These are phyloP conservation scores for Sarcodon aspratus DNA, from an alignment of 768 basidiomycete genomes.

Conservation along the genomic window DNA sequence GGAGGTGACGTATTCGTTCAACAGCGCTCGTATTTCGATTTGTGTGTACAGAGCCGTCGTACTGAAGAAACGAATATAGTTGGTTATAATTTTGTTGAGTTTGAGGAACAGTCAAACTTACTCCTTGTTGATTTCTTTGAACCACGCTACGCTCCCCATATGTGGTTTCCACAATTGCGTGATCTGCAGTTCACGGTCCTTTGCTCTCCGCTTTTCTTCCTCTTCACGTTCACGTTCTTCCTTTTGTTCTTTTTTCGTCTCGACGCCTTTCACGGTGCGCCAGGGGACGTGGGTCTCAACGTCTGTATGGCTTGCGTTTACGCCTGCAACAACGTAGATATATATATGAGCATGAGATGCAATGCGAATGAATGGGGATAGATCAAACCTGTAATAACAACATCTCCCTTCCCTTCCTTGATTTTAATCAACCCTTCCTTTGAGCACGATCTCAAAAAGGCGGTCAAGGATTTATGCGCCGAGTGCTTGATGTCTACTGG, in stretches of 20 bases:
- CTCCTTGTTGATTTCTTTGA: constrained; percentile 54
- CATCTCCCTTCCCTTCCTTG: constrained; percentile 41
- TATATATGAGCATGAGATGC: background rate
- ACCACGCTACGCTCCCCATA: constrained; percentile 41
- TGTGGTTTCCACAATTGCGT: constrained; percentile 73
- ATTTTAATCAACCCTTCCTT: constrained; percentile 64
- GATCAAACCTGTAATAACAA: constrained; percentile 28
- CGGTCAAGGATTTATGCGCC: constrained; percentile 66
- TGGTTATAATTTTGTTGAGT: background rate
- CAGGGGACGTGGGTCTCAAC: constrained; percentile 41
- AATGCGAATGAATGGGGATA: background rate
- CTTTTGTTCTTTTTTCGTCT: constrained; percentile 49
- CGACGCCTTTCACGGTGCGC: constrained; percentile 55
- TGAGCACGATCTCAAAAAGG: constrained; percentile 69
- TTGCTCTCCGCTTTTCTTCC: constrained; percentile 29
- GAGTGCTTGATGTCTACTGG: constrained; percentile 69
- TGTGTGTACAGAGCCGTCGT: constrained; percentile 40
- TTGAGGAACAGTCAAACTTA: constrained; percentile 21
- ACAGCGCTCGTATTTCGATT: constrained; percentile 39
- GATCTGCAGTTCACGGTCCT: constrained; percentile 39
- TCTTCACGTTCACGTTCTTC: constrained; percentile 42
- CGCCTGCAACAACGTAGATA: constrained; percentile 30
- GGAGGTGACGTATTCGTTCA: constrained; percentile 53
- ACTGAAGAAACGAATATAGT: constrained; percentile 22
- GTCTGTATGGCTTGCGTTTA: constrained; percentile 45